phyloP scores from a whole-genome alignment of 192 early-diverging fungal genomes.

The Coemansia sp. region DNA sequence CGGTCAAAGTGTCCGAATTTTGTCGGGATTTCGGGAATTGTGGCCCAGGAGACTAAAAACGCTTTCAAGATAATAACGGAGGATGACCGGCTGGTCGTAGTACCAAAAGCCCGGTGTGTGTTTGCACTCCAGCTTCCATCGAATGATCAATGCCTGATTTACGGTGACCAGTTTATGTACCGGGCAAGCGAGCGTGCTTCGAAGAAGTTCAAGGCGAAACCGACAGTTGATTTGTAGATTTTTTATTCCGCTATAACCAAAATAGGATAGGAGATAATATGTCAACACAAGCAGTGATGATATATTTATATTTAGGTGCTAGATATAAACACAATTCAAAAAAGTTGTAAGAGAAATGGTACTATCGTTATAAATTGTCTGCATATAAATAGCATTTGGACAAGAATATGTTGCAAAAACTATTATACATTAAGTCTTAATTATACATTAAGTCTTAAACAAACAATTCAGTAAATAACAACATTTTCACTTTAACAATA shows the following conservation, averaged over 20 bases:
- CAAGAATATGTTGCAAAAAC: too few species aligned
- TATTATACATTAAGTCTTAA: too few species aligned
- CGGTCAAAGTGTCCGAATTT: slow-evolving; percentile 75
- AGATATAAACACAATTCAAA: too few species aligned
- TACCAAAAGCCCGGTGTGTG: slow-evolving; percentile 70
- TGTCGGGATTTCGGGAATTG: slow-evolving; percentile 76
- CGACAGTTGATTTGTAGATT: slow-evolving; percentile 28
- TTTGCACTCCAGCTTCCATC: slow-evolving; percentile 52
- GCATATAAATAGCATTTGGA: too few species aligned
- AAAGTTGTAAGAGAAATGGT: too few species aligned
- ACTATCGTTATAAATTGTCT: too few species aligned
- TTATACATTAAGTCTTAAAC: too few species aligned
- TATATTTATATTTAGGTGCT: too few species aligned
- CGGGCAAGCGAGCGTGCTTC: slow-evolving; percentile 70
- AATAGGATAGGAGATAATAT: too few species aligned
- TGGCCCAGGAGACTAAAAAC: slow-evolving; percentile 87
- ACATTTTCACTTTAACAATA: neutral
- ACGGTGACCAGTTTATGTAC: slow-evolving; percentile 75
- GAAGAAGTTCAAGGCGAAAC: slow-evolving; percentile 53
- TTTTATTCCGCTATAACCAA: too few species aligned
- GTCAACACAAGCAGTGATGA: too few species aligned
- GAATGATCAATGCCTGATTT: slow-evolving; percentile 56
- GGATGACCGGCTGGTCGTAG: slow-evolving; percentile 59
- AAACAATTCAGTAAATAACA: neutral
- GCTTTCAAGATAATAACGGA: slow-evolving; percentile 75